Base-by-base conservation (phyloP, 352 stramenopile species). In the Phytophthora hybrid region DNA sequence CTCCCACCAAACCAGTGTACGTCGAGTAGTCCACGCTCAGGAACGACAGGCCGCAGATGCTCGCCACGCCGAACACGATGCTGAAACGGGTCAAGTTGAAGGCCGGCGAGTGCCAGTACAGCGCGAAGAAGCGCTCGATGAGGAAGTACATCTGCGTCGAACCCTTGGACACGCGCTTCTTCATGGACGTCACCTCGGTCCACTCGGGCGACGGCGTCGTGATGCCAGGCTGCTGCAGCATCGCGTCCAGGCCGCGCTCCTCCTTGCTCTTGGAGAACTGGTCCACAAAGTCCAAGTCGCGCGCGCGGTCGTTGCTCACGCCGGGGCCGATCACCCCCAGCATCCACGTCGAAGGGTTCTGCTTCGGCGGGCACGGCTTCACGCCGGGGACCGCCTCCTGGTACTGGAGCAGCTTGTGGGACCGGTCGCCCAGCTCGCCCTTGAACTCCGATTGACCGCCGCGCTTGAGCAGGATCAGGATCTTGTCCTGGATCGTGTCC, bases 221-320 rank as follows among this genome's bases (percentile, higher is more conserved):
- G n/a, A n/a, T n/a, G n/a, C n/a, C n/a, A n/a, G n/a, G n/a, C n/a
- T n/a, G n/a, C n/a, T n/a, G n/a, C n/a, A n/a, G n/a, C n/a, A n/a
- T n/a, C n/a, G n/a, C n/a, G n/a, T n/a, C n/a, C n/a, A n/a, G n/a
- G n/a, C n/a, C n/a, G n/a, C n/a, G n/a, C n/a, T n/a, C n/a, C n/a
- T n/a, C n/a, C n/a, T n/a, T n/a, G n/a, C n/a, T n/a, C n/a, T n/a
- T n/a, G n/a, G n/a, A n/a, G n/a, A n/a, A n/a, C n/a, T n/a, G n/a
- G n/a, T n/a, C n/a, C n/a, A n/a, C n/a, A n/a, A n/a, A n/a, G n/a
- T n/a, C n/a, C n/a, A n/a, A n/a, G n/a, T n/a, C n/a, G n/a, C n/a
- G n/a, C n/a, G n/a, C n/a, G 93, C 93, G 84, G 81, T 94, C 46
- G 84, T 92, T 34, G 87, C 84, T 52, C 85, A 97, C 75, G 82